A percentile compares a stretch with the other conserved stretches of the same genome.
Evolutionary conservation across 2,329 filamentous ascomycete species (phyloP).

Genomic region (Aspergillus novoparasiticus): DNA sequence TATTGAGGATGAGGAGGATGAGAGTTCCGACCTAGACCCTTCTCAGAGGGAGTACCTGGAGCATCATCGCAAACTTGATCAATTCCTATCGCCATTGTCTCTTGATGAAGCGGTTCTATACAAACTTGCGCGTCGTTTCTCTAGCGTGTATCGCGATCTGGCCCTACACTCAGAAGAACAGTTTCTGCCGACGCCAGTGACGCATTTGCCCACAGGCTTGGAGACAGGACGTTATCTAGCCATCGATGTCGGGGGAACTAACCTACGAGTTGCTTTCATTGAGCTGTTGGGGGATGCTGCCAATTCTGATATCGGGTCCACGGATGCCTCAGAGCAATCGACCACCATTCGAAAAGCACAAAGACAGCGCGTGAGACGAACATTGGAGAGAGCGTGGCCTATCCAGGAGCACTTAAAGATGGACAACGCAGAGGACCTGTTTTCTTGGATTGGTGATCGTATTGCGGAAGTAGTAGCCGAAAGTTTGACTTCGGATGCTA

Average conservation of each 20-base stretch:
- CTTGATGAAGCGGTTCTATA: constrained; percentile 48
- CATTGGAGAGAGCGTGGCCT: constrained; percentile 55
- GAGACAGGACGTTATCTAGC: constrained; percentile 59
- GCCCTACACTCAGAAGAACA: constrained; percentile 49
- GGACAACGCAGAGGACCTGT: constrained; percentile 73
- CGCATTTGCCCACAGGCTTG: constrained; percentile 51
- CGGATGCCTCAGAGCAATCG: constrained; percentile 41
- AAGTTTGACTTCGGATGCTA: constrained; percentile 44
- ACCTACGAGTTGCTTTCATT: constrained; percentile 59
- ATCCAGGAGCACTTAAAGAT: constrained; percentile 59
- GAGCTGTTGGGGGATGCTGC: constrained; percentile 51
- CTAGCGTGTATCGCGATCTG: constrained; percentile 46
- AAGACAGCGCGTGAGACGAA: constrained; percentile 49
- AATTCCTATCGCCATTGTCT: constrained; percentile 44
- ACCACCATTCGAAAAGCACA: constrained; percentile 50
- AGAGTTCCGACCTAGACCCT: constrained; percentile 31
- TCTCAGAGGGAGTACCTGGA: constrained; percentile 31
- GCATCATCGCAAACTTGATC: constrained; percentile 40
- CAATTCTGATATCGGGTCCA: constrained; percentile 36
- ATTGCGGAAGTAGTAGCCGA: constrained; percentile 72
- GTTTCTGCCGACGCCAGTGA: constrained; percentile 52
- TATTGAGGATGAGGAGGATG: constrained; percentile 40
- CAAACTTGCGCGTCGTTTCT: constrained; percentile 49
- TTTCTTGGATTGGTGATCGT: constrained; percentile 78
- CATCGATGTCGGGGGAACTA: constrained; percentile 61